Percentiles rank a stretch among this genome's conserved stretches.
Conservation (phyloP, 805 yeast species). For the Wickerhamomyces strasburgensis region DNA sequence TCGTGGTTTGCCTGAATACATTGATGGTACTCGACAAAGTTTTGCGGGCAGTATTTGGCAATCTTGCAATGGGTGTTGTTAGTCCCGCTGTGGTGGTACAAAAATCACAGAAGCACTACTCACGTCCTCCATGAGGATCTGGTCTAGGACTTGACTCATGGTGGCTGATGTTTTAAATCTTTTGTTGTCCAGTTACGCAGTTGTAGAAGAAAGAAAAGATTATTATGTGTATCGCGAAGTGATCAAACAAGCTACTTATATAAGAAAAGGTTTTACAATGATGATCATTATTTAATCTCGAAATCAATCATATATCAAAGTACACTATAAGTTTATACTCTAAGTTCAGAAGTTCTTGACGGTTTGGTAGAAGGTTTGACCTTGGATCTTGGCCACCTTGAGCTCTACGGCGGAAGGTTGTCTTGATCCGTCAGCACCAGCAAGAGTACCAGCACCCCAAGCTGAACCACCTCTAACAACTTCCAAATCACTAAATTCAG, state of each 20-base stretch:
- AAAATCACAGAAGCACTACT: too few relatives aligned
- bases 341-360: slow-evolving; percentile 33
- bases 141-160: slow-evolving; percentile 45
- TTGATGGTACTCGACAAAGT: slow-evolving; percentile 66
- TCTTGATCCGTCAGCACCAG: slow-evolving; percentile 75
- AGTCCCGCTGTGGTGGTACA: too few relatives aligned
- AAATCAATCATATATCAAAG: neutral
- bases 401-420: slow-evolving; percentile 58
- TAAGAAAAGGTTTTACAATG: neutral
- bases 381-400: slow-evolving; percentile 63
- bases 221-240: too few relatives aligned
- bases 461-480: slow-evolving; percentile 81
- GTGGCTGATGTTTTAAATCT: neutral
- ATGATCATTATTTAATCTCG: neutral
- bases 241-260: too few relatives aligned
- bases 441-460: slow-evolving; percentile 83
- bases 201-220: neutral
- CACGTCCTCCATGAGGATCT: slow-evolving; percentile 69
- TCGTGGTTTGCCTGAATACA: slow-evolving; percentile 60
- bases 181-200: neutral
- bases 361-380: slow-evolving; percentile 52
- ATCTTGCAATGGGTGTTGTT: slow-evolving; percentile 30
- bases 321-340: neutral
- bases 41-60: slow-evolving; percentile 69
- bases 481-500: slow-evolving; percentile 47